phyloP scores from a whole-genome alignment of 2,329 filamentous ascomycete species.

The Fusarium siculi region DNA sequence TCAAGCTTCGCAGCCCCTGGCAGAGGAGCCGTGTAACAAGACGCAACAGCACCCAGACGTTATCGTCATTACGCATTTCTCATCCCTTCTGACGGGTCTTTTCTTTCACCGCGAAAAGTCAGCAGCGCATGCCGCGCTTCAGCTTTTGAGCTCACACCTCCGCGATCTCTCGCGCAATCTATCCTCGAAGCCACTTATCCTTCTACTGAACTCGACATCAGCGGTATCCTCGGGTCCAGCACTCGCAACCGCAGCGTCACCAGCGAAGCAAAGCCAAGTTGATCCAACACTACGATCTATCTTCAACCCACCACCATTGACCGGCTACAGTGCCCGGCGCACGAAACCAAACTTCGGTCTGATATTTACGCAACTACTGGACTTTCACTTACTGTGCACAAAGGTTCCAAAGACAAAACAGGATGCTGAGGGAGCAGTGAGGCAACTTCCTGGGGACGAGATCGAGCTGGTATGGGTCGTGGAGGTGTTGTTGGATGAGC shows the following conservation, averaged over 20 bases:
- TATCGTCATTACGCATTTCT: conserved; percentile 66
- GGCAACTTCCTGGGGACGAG: conserved; percentile 1
- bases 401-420: conserved; percentile 52
- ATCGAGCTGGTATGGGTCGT: conserved; percentile 55
- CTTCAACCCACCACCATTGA: conserved; percentile 53
- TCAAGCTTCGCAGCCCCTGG: background rate
- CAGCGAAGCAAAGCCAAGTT: conserved; percentile 27
- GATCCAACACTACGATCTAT: conserved; percentile 62
- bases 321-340: conserved; percentile 35
- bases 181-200: conserved; percentile 57
- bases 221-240: conserved; percentile 9
- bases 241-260: background rate
- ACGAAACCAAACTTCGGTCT: conserved; percentile 65
- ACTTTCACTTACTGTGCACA: conserved; percentile 65
- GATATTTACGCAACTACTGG: conserved; percentile 64
- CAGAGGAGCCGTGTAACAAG: background rate
- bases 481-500: conserved; percentile 63
- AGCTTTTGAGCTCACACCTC: conserved; percentile 59
- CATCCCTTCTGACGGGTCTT: conserved; percentile 60
- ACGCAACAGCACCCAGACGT: conserved; percentile 48
- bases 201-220: conserved; percentile 65
- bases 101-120: conserved; percentile 61
- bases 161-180: conserved; percentile 56
- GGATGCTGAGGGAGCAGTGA: conserved; percentile 51
- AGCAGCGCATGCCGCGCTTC: conserved; percentile 60